phyloP scores from a whole-genome alignment of 345 rosid genomes.

The Carallia brachiata region DNA sequence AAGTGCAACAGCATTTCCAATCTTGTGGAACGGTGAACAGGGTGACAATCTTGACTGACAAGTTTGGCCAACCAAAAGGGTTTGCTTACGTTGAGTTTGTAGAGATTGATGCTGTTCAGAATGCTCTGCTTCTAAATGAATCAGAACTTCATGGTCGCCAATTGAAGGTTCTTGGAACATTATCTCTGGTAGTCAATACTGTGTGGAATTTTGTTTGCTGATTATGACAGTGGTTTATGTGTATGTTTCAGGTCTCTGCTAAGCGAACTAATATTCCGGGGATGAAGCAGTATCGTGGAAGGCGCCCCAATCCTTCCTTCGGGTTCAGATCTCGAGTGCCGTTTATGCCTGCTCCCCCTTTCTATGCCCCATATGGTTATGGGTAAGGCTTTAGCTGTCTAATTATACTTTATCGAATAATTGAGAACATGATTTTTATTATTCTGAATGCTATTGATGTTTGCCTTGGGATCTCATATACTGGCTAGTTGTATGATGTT shows the following conservation, averaged over 20 bases:
- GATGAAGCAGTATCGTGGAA: constrained; percentile 89
- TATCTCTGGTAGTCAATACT: neutral
- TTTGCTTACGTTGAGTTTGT: constrained; percentile 97
- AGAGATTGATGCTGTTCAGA: constrained; percentile 90
- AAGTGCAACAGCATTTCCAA: constrained; percentile 98
- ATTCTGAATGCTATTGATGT: too few species aligned
- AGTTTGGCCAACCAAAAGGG: constrained; percentile 99
- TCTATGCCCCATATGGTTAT: constrained; percentile 64
- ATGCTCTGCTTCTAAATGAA: constrained; percentile 87
- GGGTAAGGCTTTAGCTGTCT: constrained; percentile 49
- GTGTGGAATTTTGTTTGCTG: neutral
- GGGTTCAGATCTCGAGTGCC: constrained; percentile 84
- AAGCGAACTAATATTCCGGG: constrained; percentile 97
- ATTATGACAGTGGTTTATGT: constrained; percentile 17
- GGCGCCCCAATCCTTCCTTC: constrained; percentile 52
- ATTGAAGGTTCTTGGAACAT: constrained; percentile 57
- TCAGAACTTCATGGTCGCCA: constrained; percentile 98
- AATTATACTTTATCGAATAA: too few species aligned
- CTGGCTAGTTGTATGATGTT: too few species aligned
- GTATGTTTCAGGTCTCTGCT: constrained; percentile 66
- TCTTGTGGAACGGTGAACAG: constrained; percentile 98
- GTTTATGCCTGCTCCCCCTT: constrained; percentile 65
- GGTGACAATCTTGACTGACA: constrained; percentile 96
- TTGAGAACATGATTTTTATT: neutral
- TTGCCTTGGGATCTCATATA: too few species aligned